These are phyloP conservation scores for Geranium incanum DNA, from an alignment of 441 rosid species.

Conservation along the genomic window DNA sequence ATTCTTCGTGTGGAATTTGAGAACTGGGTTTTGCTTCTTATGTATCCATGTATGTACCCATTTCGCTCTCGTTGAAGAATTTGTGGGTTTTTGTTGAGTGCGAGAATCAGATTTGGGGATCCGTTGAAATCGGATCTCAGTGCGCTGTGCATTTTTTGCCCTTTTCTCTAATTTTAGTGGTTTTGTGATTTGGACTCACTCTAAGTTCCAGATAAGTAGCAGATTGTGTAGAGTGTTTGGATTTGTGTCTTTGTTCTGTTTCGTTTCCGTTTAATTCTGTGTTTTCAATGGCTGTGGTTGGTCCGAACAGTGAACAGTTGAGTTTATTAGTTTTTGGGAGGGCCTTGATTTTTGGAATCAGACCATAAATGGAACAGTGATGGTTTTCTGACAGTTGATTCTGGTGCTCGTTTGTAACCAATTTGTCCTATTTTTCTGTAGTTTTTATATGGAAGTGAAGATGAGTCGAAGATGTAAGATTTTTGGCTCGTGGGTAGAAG, in stretches of 20 bases:
- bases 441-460: not conserved
- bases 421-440: not conserved
- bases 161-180: slow-evolving; percentile 26
- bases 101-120: slow-evolving; percentile 22
- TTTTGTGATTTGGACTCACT: slow-evolving; percentile 28
- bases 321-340: not conserved
- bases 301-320: slow-evolving; percentile 10
- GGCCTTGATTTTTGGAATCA: not conserved
- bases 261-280: not conserved
- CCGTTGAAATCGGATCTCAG: slow-evolving; percentile 52
- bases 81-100: slow-evolving; percentile 14
- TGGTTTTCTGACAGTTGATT: slow-evolving; percentile 10
- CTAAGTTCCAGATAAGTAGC: slow-evolving; percentile 30
- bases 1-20: not conserved
- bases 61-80: slow-evolving; percentile 8
- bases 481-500: not conserved
- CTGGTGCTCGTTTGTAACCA: not conserved
- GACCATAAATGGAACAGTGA: not conserved
- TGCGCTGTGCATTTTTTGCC: slow-evolving; percentile 19
- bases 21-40: not conserved
- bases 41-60: slow-evolving; percentile 11
- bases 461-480: not conserved
- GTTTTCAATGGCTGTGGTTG: slow-evolving; percentile 15
- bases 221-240: slow-evolving; percentile 29
- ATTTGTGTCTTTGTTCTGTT: not conserved